phyloP scores from a whole-genome alignment of 1,284 basidiomycete genomes.

The Agroathelia rolfsii region DNA sequence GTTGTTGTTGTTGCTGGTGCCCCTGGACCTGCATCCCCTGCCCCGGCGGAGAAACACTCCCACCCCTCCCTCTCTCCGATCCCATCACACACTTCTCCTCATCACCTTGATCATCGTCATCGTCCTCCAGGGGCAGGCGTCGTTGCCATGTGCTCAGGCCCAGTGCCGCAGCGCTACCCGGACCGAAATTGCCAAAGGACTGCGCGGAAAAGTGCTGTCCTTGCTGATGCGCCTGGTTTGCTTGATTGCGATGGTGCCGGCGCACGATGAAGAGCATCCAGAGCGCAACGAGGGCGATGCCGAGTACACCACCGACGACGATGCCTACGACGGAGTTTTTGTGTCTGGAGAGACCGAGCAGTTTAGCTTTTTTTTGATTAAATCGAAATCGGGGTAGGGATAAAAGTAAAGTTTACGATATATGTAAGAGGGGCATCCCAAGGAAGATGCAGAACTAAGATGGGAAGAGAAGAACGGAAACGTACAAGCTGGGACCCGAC shows the following conservation, averaged over 20 bases:
- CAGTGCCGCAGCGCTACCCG: no score
- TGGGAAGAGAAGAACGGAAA: constrained; percentile 7
- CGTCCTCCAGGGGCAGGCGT: constrained; percentile 2
- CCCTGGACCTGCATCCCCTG: no score
- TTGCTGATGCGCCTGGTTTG: not conserved
- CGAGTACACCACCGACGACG: not conserved
- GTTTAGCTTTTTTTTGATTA: not conserved
- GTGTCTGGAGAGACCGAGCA: not conserved
- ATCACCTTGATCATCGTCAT: constrained; percentile 1
- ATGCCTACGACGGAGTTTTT: not conserved
- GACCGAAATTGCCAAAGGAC: no score
- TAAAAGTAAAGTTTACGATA: not conserved
- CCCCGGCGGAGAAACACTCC: no score
- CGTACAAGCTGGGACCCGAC: no score
- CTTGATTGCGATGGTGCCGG: not conserved
- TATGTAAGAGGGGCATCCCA: not conserved
- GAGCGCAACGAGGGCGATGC: not conserved
- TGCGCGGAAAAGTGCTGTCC: not conserved
- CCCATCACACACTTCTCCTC: not conserved
- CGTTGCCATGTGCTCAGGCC: no score
- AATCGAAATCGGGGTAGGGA: not conserved
- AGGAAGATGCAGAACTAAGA: not conserved
- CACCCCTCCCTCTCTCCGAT: no score
- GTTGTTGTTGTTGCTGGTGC: no score
- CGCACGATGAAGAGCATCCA: constrained; percentile 1